Evolutionary conservation across 345 rosid species (phyloP).

Genomic region (Litchi chinensis): DNA sequence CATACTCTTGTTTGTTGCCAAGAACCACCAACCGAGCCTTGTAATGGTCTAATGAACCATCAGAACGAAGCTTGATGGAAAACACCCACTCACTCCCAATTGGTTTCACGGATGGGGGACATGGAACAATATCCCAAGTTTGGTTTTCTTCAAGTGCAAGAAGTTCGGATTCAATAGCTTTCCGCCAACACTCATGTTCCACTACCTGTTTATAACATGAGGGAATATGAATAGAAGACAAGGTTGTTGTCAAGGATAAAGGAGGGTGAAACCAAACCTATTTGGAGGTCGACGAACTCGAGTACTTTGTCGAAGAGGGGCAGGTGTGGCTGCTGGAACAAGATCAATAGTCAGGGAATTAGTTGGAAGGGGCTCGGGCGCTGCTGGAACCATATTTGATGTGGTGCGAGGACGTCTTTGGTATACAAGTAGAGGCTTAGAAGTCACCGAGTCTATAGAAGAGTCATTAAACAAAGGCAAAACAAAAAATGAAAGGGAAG

Average conservation of each 20-base stretch:
- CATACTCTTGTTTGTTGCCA: background rate
- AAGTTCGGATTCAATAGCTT: background rate
- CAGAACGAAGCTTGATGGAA: background rate
- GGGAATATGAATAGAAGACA: conserved; percentile 3
- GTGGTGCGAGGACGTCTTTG: no score
- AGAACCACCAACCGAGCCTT: background rate
- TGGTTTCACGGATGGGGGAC: background rate
- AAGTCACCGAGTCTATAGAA: no score
- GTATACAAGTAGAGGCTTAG: background rate
- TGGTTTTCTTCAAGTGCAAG: conserved; percentile 1
- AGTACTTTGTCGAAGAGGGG: background rate
- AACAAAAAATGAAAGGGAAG: background rate
- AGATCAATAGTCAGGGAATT: background rate
- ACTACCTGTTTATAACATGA: background rate
- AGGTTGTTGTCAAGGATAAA: background rate
- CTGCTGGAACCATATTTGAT: no score
- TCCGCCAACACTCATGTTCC: background rate
- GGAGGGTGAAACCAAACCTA: background rate
- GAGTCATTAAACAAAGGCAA: background rate
- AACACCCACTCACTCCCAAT: background rate
- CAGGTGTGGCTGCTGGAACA: background rate
- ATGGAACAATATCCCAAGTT: background rate
- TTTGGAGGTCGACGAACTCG: background rate
- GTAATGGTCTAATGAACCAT: background rate
- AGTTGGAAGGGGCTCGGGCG: background rate